Conservation (phyloP, 768 basidiomycete species). For the Rhodosporidiobolus sp. region DNA sequence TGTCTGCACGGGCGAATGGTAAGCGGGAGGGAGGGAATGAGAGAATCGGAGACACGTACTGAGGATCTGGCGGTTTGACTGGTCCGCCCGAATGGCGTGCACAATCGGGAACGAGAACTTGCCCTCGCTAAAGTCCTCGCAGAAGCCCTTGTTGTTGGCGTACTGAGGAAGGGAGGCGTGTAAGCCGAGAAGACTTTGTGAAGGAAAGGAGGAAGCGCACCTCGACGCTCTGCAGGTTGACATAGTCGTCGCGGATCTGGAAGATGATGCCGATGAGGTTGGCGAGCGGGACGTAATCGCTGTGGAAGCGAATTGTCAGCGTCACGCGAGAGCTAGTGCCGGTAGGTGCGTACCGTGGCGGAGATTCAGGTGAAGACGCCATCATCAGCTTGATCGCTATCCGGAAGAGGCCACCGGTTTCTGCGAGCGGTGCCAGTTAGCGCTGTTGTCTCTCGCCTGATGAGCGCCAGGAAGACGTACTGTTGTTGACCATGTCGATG, state of each 20-base stretch:
- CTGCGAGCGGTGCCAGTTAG: slow-evolving; percentile 51
- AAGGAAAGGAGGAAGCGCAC: slow-evolving; percentile 51
- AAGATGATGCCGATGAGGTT: slow-evolving; percentile 93
- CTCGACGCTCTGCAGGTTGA: slow-evolving; percentile 85
- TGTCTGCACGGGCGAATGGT: slow-evolving; percentile 56
- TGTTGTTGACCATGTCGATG: slow-evolving; percentile 92
- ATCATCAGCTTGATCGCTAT: slow-evolving; percentile 95
- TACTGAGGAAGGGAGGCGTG: slow-evolving; percentile 58
- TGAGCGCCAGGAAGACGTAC: slow-evolving; percentile 54
- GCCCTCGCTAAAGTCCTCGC: slow-evolving; percentile 91
- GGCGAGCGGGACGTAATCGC: slow-evolving; percentile 82
- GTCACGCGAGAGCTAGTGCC: too few species aligned
- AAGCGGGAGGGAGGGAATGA: neutral
- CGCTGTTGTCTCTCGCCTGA: neutral
- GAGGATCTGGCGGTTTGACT: slow-evolving; percentile 71
- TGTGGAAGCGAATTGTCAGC: neutral
- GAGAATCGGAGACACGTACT: slow-evolving; percentile 56
- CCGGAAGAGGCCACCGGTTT: slow-evolving; percentile 89
- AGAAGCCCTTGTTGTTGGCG: slow-evolving; percentile 66
- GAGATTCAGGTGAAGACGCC: slow-evolving; percentile 54
- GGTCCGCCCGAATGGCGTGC: slow-evolving; percentile 77
- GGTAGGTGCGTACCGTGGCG: slow-evolving; percentile 47
- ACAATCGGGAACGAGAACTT: slow-evolving; percentile 97
- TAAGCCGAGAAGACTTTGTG: neutral
- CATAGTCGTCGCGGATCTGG: slow-evolving; percentile 95